Conservation (phyloP, 768 basidiomycete genomes). For the Cyathus striatus region DNA sequence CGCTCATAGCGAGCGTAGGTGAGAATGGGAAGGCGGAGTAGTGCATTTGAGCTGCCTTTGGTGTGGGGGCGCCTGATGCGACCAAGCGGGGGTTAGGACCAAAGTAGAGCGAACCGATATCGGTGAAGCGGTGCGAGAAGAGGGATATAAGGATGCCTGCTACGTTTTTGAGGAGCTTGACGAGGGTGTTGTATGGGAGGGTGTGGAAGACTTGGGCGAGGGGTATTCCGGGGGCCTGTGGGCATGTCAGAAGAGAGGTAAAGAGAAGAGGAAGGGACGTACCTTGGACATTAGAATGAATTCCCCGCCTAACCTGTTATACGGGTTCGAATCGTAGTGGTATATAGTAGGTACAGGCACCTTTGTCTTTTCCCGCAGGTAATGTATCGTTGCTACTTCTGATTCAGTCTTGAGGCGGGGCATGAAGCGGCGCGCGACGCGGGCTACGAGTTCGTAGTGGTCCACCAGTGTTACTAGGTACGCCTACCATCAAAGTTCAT, state of each 20-base stretch:
- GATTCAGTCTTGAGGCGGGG: slow-evolving; percentile 83
- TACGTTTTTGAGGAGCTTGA: slow-evolving; percentile 61
- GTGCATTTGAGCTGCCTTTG: slow-evolving; percentile 32
- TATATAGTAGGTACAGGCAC: slow-evolving; percentile 76
- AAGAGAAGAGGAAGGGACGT: slow-evolving; percentile 13
- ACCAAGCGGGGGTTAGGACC: slow-evolving; percentile 33
- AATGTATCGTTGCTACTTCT: slow-evolving; percentile 83
- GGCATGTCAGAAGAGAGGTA: slow-evolving; percentile 2
- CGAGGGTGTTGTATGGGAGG: slow-evolving; percentile 59
- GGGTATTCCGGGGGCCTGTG: slow-evolving; percentile 69
- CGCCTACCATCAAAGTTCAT: too few relatives aligned
- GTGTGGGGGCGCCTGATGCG: slow-evolving; percentile 36
- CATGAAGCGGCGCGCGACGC: slow-evolving; percentile 84
- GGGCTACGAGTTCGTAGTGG: slow-evolving; percentile 60
- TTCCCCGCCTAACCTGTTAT: slow-evolving; percentile 80
- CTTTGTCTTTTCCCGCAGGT: slow-evolving; percentile 62
- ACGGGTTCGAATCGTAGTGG: slow-evolving; percentile 78
- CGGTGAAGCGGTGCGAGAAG: slow-evolving; percentile 71
- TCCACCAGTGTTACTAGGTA: slow-evolving; percentile 69
- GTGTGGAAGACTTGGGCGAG: slow-evolving; percentile 68
- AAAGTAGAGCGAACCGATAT: slow-evolving; percentile 72
- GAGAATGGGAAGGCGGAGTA: slow-evolving; percentile 43
- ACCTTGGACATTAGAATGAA: slow-evolving; percentile 88
- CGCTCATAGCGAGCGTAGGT: slow-evolving; percentile 28
- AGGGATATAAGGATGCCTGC: slow-evolving; percentile 66